These are phyloP conservation scores for Sugiyamaella qingdaonensis DNA, from an alignment of 805 yeast species.

Conservation along the genomic window DNA sequence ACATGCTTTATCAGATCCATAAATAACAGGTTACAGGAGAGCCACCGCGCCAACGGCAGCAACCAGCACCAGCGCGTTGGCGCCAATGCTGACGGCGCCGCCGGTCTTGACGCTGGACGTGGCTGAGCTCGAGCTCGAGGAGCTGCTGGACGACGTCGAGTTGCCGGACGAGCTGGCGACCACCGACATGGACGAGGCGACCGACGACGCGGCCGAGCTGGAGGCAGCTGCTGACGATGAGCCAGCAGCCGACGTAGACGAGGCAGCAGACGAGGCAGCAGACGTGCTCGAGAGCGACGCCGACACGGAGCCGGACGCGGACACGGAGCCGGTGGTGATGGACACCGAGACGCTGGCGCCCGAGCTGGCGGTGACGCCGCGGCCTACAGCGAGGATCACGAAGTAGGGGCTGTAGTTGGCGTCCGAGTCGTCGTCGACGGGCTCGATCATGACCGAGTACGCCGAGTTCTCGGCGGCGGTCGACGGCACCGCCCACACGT, in stretches of 20 bases:
- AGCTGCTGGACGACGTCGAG: conserved; percentile 9
- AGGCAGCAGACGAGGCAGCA: conserved; percentile 6
- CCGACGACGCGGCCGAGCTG: conserved; percentile 11
- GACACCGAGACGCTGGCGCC: conserved; percentile 13
- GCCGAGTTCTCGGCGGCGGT: conserved; percentile 20
- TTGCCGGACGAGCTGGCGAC: conserved; percentile 15
- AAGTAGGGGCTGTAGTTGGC: conserved; percentile 27
- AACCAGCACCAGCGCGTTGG: background rate
- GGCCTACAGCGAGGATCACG: conserved; percentile 24
- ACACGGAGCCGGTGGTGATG: conserved; percentile 12
- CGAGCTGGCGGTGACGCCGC: conserved; percentile 17
- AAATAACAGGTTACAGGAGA: background rate
- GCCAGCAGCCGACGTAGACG: conserved; percentile 11
- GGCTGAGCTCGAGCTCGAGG: conserved; percentile 11
- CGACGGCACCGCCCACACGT: conserved; percentile 28
- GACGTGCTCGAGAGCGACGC: conserved; percentile 8
- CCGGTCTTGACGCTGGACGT: too few relatives aligned
- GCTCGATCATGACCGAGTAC: conserved; percentile 26
- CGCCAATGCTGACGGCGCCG: background rate
- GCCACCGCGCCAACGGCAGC: background rate
- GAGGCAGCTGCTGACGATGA: conserved; percentile 14
- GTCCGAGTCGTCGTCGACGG: conserved; percentile 17
- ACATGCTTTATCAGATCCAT: background rate
- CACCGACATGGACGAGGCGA: conserved; percentile 11
- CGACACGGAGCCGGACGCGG: conserved; percentile 10